Base-by-base conservation (phyloP, 768 basidiomycete species). In the Amanita molliuscula region DNA sequence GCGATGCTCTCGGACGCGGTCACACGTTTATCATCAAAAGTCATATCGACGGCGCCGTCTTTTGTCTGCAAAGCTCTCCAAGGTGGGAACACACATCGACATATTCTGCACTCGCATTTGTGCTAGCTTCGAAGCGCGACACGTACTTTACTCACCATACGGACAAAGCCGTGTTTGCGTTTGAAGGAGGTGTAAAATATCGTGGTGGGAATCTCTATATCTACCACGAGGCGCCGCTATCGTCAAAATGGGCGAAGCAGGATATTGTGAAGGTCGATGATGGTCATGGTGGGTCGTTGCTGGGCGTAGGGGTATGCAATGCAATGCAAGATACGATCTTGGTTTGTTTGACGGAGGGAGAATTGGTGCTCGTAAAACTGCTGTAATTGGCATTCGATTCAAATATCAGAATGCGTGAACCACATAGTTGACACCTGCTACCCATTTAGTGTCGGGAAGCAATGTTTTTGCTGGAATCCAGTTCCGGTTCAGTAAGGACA, bases 41-140 rank as follows among this genome's bases (percentile, higher is more conserved):
- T 54, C 78, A 79, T 57, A 68, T 92, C 38, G 88, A 93, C 59
- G 88, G 87, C 2, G 69, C 77, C 2, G 67, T 83, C 37, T 84
- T 81, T 63, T 60, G 72, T 6, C 66, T 86, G 25, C 62, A n/a
- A n/a, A n/a, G 16, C 38, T 58, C 65, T 0, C 61, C 64, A 56
- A 53, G 51, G 26, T 94, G 88, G 92, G 71, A 59, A 44, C 95
- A 99, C n/a, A n/a, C n/a, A n/a, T n/a, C n/a, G n/a, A n/a, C n/a
- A n/a, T n/a, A n/a, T n/a, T n/a, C n/a, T n/a, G 95, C 93, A 0
- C 75, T 99, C 23, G 78, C 91, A 0, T 99, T 97, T 61, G 95
- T 99, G 35, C 72, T 99, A 45, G 91, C 91, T 6, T 91, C 89
- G 9, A 97, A 97, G 62, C 81, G 79, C 25, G 91, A 97, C 63